Percentiles rank a stretch among this genome's conserved stretches.
Conservation (phyloP, 2,329 filamentous ascomycete species). For the Xylariaceae sp. region DNA sequence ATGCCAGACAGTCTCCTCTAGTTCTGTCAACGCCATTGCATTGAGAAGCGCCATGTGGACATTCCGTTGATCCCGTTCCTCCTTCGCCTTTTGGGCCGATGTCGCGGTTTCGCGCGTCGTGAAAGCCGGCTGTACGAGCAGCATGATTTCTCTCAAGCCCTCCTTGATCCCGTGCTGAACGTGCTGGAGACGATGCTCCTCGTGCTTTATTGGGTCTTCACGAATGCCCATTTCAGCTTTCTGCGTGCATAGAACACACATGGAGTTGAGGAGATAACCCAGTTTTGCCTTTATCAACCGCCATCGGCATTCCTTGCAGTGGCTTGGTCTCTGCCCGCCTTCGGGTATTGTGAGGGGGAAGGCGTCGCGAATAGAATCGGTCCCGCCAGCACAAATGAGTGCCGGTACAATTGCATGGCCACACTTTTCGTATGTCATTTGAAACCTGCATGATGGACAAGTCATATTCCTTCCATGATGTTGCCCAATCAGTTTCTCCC, state of each 20-base stretch:
- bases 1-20: constrained; percentile 26
- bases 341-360: constrained; percentile 28
- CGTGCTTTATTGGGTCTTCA: constrained; percentile 16
- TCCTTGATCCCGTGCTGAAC: constrained; percentile 15
- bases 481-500: constrained; percentile 3
- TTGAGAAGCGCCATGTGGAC: constrained; percentile 23
- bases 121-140: constrained; percentile 25
- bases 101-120: constrained; percentile 20
- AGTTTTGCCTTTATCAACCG: constrained; percentile 17
- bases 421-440: constrained; percentile 24
- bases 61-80: constrained; percentile 22
- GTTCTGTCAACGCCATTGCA: constrained; percentile 24
- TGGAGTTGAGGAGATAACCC: constrained; percentile 17
- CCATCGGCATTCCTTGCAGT: constrained; percentile 29
- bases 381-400: constrained; percentile 14
- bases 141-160: constrained; percentile 15
- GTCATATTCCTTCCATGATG: constrained; percentile 9
- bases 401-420: constrained; percentile 24
- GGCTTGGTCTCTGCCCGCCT: constrained; percentile 17
- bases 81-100: constrained; percentile 14
- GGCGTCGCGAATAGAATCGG: constrained; percentile 19
- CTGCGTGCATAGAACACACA: constrained; percentile 23
- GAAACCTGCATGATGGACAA: constrained; percentile 26
- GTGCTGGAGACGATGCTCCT: constrained; percentile 22
- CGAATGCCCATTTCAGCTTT: constrained; percentile 7